phyloP scores from a whole-genome alignment of 176 grass and related monocot species.

The barley (Hordeum vulgare) region MorexV3_pseudomolecules_assembly NC_058519.1:403487745-403488244 shows the following conservation, averaged over 20 bases:
- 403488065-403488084: background rate
- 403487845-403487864: background rate
- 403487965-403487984: conserved; percentile 7
- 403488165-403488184: background rate
- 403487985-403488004: background rate
- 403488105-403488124: background rate
- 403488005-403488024: background rate
- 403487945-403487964: conserved; percentile 7
- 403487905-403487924: background rate
- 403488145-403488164: background rate
- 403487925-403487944: background rate
- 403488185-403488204: background rate
- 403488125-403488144: background rate
- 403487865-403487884: background rate
- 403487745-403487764: background rate
- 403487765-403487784: background rate
- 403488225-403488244: no score
- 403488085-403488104: no score
- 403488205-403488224: background rate
- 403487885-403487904: conserved; percentile 30
- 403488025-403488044: background rate
- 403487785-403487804: background rate
- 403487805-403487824: background rate
- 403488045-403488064: background rate
- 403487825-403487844: background rate